Evolutionary conservation across 2,329 filamentous ascomycete species (phyloP).

Genomic region (Penicillium digitatum): DNA sequence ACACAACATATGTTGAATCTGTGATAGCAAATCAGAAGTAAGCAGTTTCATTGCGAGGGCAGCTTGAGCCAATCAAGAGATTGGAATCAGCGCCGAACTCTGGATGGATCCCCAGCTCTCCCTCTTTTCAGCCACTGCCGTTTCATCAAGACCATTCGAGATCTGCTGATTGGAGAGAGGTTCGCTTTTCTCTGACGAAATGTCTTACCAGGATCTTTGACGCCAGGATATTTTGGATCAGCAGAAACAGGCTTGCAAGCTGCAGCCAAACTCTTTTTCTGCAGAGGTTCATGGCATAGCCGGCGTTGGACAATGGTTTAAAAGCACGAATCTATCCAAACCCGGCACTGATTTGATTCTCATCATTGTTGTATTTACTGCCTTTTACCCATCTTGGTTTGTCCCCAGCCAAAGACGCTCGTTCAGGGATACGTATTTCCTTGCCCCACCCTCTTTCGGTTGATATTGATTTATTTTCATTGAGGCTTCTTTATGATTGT

Average conservation of each 20-base stretch:
- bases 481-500: conserved; percentile 15
- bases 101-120: conserved; percentile 7
- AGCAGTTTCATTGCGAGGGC: not conserved
- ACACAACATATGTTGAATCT: too few relatives aligned
- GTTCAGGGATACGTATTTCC: conserved; percentile 34
- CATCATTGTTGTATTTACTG: conserved; percentile 18
- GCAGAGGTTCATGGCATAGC: not conserved
- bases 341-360: not conserved
- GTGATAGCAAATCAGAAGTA: not conserved
- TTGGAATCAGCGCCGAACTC: conserved; percentile 8
- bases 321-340: not conserved
- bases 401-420: conserved; percentile 36
- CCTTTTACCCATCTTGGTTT: conserved; percentile 25
- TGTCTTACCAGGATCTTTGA: conserved; percentile 15
- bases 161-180: conserved; percentile 17
- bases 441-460: conserved; percentile 11
- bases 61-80: not conserved
- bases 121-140: conserved; percentile 6
- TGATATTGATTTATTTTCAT: not conserved
- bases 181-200: conserved; percentile 6
- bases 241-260: not conserved
- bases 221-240: not conserved
- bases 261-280: conserved; percentile 3
- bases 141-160: conserved; percentile 11
- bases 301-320: conserved; percentile 1